Percentiles rank a stretch among this genome's conserved stretches.
Conservation (phyloP, 163 green algal species). For the Chlamydomonas reinhardtii region DNA sequence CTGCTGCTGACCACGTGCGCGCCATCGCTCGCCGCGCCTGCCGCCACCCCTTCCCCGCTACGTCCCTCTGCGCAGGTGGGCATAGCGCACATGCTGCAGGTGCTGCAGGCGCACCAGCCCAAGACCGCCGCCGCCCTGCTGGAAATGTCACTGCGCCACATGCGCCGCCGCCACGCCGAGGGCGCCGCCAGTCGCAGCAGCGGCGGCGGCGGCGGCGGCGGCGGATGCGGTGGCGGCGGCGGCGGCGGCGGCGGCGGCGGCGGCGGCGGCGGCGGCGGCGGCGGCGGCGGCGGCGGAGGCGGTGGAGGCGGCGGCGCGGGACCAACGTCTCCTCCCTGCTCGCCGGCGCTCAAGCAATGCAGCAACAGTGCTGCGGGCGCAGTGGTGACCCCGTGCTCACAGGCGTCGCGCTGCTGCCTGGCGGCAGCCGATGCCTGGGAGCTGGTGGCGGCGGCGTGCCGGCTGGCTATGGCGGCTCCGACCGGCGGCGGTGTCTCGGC, state of each 20-base stretch:
- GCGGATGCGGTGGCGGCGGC: not conserved
- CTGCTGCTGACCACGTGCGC: no score
- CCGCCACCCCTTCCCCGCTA: not conserved
- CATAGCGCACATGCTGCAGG: not conserved
- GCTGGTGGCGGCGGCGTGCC: conserved; percentile 1
- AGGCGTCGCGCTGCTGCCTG: not conserved
- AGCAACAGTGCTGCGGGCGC: no score
- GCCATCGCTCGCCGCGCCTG: no score
- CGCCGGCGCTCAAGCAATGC: no score
- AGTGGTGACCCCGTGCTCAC: not conserved
- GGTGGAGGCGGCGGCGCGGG: not conserved
- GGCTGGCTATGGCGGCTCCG: not conserved
- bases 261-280: not conserved
- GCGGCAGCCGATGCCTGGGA: not conserved
- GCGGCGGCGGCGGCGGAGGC: not conserved
- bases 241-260: not conserved
- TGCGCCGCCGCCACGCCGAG: not conserved
- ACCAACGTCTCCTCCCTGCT: no score
- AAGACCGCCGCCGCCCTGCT: not conserved
- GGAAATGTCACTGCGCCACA: not conserved
- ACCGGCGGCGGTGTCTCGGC: no score
- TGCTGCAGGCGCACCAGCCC: not conserved
- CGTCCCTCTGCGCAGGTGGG: not conserved
- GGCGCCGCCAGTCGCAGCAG: not conserved
- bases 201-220: not conserved